Percentiles rank a stretch among this genome's conserved stretches.
These are phyloP conservation scores for Epicoccum nigrum DNA, from an alignment of 2,329 filamentous ascomycete genomes.

Conservation along the genomic window DNA sequence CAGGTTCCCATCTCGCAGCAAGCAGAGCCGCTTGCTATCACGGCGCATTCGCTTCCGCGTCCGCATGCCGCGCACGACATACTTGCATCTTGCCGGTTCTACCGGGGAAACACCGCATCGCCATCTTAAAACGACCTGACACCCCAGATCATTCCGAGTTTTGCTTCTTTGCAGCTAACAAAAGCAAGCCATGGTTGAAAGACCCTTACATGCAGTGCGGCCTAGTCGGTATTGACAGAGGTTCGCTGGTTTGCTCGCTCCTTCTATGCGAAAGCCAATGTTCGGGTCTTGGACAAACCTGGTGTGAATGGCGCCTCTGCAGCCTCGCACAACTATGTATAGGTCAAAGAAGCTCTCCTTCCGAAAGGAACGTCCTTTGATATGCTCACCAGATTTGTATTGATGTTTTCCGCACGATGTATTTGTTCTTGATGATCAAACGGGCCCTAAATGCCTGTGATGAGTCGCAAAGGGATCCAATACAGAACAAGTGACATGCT, in stretches of 20 bases:
- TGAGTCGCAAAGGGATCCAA: background rate
- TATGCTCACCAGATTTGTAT: background rate
- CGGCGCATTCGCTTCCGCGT: slow-evolving; percentile 36
- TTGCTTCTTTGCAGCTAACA: background rate
- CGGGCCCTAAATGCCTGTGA: background rate
- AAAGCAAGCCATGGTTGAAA: background rate
- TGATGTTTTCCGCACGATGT: slow-evolving; percentile 6
- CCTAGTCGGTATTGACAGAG: background rate
- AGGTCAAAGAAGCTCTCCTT: slow-evolving; percentile 1
- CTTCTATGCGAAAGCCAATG: slow-evolving; percentile 4
- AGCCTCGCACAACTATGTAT: slow-evolving; percentile 10
- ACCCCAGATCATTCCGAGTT: slow-evolving; percentile 15
- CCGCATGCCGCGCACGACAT: slow-evolving; percentile 47
- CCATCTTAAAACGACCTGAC: slow-evolving; percentile 31
- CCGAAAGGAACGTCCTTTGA: slow-evolving; percentile 4
- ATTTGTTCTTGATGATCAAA: background rate
- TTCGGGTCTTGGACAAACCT: slow-evolving; percentile 13
- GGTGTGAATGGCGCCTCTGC: slow-evolving; percentile 16
- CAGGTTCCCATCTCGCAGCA: slow-evolving; percentile 32
- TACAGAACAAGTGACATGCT: slow-evolving; percentile 2
- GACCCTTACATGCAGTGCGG: background rate
- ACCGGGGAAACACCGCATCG: slow-evolving; percentile 40
- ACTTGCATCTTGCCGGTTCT: slow-evolving; percentile 33
- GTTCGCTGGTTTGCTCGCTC: background rate
- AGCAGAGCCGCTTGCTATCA: slow-evolving; percentile 37